phyloP scores from a whole-genome alignment of 2,329 filamentous ascomycete species.

The Tolypocladium inflatum region DNA sequence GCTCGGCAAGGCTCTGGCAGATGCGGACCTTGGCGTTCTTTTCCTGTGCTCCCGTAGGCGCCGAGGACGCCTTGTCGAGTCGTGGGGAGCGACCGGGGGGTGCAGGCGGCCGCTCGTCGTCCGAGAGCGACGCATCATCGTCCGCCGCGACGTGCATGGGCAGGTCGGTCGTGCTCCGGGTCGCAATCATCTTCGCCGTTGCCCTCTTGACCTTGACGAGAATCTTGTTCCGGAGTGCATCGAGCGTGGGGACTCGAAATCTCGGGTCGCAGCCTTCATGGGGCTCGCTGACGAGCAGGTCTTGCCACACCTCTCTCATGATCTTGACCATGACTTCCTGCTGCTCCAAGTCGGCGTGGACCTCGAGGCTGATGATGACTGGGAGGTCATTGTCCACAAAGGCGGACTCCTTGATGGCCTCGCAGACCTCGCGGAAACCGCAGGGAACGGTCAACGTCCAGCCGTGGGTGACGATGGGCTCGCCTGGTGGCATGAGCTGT shows the following conservation, averaged over 20 bases:
- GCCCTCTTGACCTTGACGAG: slow-evolving; percentile 70
- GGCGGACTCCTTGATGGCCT: slow-evolving; percentile 66
- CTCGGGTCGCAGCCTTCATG: slow-evolving; percentile 41
- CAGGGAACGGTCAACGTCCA: slow-evolving; percentile 82
- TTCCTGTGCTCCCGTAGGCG: slow-evolving; percentile 6
- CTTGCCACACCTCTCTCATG: slow-evolving; percentile 82
- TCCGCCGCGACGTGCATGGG: slow-evolving; percentile 12
- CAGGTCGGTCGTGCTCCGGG: slow-evolving; percentile 14
- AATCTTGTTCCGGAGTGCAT: slow-evolving; percentile 69
- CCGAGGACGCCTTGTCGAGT: slow-evolving; percentile 1
- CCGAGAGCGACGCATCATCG: slow-evolving; percentile 31
- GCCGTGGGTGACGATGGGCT: slow-evolving; percentile 74
- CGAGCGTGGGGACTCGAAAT: slow-evolving; percentile 56
- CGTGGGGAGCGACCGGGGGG: neutral
- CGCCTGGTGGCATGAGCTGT: slow-evolving; percentile 32
- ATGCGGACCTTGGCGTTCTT: slow-evolving; percentile 46
- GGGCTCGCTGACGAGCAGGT: slow-evolving; percentile 55
- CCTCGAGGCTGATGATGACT: slow-evolving; percentile 85
- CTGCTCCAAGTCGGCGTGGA: slow-evolving; percentile 73
- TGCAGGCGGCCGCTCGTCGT: slow-evolving; percentile 27
- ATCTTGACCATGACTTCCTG: slow-evolving; percentile 90
- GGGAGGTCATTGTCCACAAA: slow-evolving; percentile 71
- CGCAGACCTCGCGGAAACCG: slow-evolving; percentile 78
- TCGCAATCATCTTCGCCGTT: slow-evolving; percentile 21
- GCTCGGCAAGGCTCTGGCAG: slow-evolving; percentile 57